These are phyloP conservation scores for Amaranthus cruentus DNA, from an alignment of 148 eudicot species.

Conservation along the genomic window DNA sequence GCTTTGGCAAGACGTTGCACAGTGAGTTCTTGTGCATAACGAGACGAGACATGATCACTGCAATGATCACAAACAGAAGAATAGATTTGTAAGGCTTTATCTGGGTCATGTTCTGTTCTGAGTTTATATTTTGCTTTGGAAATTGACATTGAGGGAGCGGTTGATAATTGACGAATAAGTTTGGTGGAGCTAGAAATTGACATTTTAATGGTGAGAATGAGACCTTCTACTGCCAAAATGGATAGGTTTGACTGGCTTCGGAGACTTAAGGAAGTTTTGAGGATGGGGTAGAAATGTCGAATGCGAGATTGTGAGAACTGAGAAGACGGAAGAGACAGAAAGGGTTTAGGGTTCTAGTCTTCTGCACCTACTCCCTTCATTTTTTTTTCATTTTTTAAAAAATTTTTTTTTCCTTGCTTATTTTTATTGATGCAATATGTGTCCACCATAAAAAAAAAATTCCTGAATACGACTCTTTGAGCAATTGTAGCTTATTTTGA, in stretches of 20 bases:
- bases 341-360: not conserved
- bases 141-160: slow-evolving; percentile 38
- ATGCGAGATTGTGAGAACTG: too few species aligned
- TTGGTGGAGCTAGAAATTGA: slow-evolving; percentile 13
- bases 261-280: not conserved
- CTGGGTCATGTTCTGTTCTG: slow-evolving; percentile 55
- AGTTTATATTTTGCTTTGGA: slow-evolving; percentile 60
- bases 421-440: not conserved
- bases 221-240: not conserved
- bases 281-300: too few species aligned
- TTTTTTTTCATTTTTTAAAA: too few species aligned
- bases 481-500: not conserved
- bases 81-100: slow-evolving; percentile 69
- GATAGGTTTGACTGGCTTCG: not conserved
- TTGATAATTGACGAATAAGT: slow-evolving; percentile 40
- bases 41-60: slow-evolving; percentile 41
- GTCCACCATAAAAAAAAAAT: not conserved
- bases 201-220: not conserved
- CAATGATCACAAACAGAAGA: slow-evolving; percentile 45
- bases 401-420: not conserved
- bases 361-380: not conserved
- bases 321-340: not conserved
- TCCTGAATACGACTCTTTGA: too few species aligned
- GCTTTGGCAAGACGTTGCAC: slow-evolving; percentile 69
- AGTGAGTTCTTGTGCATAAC: slow-evolving; percentile 55